Evolutionary conservation across 1,139 yeast species (phyloP).

Genomic region (Meyerozyma sp.): DNA sequence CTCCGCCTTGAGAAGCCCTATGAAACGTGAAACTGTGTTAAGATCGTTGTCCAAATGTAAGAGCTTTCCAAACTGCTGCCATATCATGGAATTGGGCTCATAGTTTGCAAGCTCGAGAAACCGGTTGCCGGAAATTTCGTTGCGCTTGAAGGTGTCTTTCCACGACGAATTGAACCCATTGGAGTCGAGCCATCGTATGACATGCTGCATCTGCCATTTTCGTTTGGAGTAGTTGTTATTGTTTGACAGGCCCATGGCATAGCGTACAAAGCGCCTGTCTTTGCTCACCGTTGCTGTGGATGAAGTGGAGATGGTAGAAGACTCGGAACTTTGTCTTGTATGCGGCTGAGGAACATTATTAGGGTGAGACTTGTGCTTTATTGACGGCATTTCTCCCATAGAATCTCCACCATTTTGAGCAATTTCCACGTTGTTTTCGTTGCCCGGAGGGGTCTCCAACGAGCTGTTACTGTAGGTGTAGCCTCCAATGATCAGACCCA

Average conservation of each 20-base stretch:
- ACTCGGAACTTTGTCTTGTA: conserved; percentile 32
- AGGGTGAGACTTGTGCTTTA: conserved; percentile 1
- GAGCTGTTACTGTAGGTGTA: conserved; percentile 26
- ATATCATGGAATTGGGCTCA: conserved; percentile 46
- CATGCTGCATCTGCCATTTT: conserved; percentile 67
- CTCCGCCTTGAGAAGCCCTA: conserved; percentile 26
- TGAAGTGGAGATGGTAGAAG: conserved; percentile 28
- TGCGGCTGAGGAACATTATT: conserved; percentile 13
- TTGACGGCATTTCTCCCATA: not conserved
- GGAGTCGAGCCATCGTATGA: conserved; percentile 59
- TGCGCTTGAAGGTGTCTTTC: conserved; percentile 56
- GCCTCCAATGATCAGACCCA: conserved; percentile 28
- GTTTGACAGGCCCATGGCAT: conserved; percentile 34
- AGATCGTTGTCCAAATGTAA: conserved; percentile 35
- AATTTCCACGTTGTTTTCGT: not conserved
- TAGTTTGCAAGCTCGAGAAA: conserved; percentile 68
- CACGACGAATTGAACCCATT: conserved; percentile 70
- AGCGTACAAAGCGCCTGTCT: conserved; percentile 38
- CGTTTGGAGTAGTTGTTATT: conserved; percentile 16
- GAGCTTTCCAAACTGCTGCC: conserved; percentile 41
- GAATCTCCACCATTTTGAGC: conserved; percentile 1
- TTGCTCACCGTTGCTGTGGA: conserved; percentile 27
- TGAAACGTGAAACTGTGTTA: conserved; percentile 53
- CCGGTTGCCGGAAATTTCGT: conserved; percentile 56
- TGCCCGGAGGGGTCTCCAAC: conserved; percentile 9